These are phyloP conservation scores for Epichloe amarillans DNA, from an alignment of 2,329 filamentous ascomycete genomes.

Conservation along the genomic window DNA sequence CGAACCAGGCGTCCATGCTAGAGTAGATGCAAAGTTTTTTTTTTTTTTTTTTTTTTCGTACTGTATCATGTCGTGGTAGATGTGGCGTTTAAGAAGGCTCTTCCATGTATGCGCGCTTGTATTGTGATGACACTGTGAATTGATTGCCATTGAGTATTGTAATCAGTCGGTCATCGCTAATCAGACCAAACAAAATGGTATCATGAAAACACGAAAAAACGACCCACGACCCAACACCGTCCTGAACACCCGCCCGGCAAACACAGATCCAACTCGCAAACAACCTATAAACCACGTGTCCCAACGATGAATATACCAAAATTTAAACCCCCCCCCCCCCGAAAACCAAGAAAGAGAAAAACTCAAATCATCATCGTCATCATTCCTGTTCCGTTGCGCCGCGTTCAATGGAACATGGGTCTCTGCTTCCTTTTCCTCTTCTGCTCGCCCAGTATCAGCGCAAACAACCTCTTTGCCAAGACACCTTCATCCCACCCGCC, in stretches of 20 bases:
- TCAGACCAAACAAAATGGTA: constrained; percentile 5
- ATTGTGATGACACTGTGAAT: too few species aligned
- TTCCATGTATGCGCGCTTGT: constrained; percentile 3
- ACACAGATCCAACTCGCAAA: too few species aligned
- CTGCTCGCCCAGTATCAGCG: constrained; percentile 37
- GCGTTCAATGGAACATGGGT: constrained; percentile 19
- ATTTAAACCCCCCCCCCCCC: too few species aligned
- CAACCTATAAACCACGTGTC: too few species aligned
- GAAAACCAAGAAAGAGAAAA: constrained; percentile 4
- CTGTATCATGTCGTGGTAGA: constrained; percentile 19
- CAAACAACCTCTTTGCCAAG: constrained; percentile 39
- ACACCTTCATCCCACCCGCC: constrained; percentile 35
- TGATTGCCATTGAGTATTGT: too few species aligned
- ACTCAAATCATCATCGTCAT: constrained; percentile 1
- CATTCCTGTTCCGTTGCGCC: background rate
- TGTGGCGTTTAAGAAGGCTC: constrained; percentile 15
- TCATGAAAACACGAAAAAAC: constrained; percentile 4
- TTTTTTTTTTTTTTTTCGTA: too few species aligned
- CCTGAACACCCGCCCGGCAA: too few species aligned
- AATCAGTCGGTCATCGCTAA: too few species aligned
- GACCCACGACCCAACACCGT: too few species aligned
- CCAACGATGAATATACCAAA: background rate
- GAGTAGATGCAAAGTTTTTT: constrained; percentile 48
- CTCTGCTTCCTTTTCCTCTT: constrained; percentile 11
- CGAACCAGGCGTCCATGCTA: constrained; percentile 88